phyloP scores from a whole-genome alignment of 75 land plant genomes.

The Picea sitchensis region DNA sequence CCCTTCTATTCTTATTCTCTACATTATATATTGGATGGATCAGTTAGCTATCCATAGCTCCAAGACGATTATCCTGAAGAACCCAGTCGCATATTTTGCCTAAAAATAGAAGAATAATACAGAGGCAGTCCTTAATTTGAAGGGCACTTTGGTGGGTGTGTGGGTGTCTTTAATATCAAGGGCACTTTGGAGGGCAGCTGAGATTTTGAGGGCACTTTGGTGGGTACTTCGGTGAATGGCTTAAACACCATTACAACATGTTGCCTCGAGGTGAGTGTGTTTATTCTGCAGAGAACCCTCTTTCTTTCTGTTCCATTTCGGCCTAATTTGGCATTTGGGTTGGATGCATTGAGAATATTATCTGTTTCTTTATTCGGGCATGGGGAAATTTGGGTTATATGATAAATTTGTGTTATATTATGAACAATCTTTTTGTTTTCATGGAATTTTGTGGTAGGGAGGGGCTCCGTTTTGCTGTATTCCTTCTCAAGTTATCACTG shows the following conservation, averaged over 20 bases:
- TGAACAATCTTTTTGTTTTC: not conserved
- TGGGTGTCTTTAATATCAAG: not conserved
- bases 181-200: too few relatives aligned
- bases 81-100: not conserved
- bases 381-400: not conserved
- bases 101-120: not conserved
- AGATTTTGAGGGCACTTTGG: too few relatives aligned
- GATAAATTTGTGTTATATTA: too few relatives aligned
- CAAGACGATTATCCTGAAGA: not conserved
- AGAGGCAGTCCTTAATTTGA: not conserved
- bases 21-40: too few relatives aligned
- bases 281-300: not conserved
- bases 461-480: not conserved
- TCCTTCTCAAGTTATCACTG: too few relatives aligned
- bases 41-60: too few relatives aligned
- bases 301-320: not conserved
- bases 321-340: not conserved
- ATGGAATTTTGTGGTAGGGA: not conserved
- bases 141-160: not conserved
- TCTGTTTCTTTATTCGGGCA: not conserved
- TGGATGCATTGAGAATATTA: not conserved
- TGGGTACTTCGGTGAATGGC: not conserved
- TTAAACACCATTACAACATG: not conserved
- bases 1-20: too few relatives aligned
- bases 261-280: slow-evolving; percentile 8